Conservation (phyloP, 2,329 filamentous ascomycete species). For the Colletotrichum sp. region DNA sequence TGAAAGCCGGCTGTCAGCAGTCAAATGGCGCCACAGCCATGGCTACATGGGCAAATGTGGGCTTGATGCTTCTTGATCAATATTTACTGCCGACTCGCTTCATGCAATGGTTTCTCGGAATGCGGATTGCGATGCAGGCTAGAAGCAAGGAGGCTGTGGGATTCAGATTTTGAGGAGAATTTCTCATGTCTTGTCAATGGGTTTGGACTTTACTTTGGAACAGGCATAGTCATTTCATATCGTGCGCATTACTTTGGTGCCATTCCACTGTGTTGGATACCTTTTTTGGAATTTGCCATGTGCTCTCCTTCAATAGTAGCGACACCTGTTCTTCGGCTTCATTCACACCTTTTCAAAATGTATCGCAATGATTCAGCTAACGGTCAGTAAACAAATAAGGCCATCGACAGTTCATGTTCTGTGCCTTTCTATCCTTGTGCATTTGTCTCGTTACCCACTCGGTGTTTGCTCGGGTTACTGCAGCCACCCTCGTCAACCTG, state of each 20-base stretch:
- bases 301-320: not conserved
- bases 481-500: not conserved
- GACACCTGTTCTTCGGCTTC: not conserved
- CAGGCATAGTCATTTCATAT: not conserved
- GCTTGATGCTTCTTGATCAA: conserved; percentile 24
- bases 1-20: not conserved
- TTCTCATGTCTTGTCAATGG: not conserved
- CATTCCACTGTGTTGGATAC: not conserved
- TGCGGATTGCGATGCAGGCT: not conserved
- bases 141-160: not conserved
- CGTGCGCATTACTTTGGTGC: not conserved
- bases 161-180: not conserved
- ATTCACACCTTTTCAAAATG: not conserved
- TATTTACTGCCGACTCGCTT: conserved; percentile 20
- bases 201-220: not conserved
- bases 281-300: rapidly evolving
- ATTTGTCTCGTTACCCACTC: not conserved
- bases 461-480: not conserved
- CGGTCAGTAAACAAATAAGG: not conserved
- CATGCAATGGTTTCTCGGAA: not conserved
- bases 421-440: not conserved
- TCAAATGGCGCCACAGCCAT: not conserved
- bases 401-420: not conserved
- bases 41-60: not conserved
- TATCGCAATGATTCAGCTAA: not conserved